A percentile compares a stretch with the other conserved stretches of the same genome.
phyloP scores from a whole-genome alignment of 306 rosid genomes.

The Glycyrrhiza uralensis region DNA sequence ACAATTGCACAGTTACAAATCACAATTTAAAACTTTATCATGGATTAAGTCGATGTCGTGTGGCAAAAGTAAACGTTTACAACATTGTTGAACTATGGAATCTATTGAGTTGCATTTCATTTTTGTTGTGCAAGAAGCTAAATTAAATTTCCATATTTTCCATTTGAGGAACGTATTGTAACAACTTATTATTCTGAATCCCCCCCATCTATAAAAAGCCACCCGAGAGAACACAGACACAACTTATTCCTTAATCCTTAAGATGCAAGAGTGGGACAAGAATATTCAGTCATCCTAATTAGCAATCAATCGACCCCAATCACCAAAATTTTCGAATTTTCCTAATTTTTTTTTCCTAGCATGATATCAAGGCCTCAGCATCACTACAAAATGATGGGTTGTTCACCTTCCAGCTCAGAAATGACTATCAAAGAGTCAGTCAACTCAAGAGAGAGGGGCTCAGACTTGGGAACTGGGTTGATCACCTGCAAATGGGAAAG shows the following conservation, averaged over 20 bases:
- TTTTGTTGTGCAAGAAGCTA: neutral
- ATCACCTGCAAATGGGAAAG: slow-evolving; percentile 61
- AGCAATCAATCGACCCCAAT: slow-evolving; percentile 2
- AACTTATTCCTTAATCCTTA: neutral
- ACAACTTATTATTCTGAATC: neutral
- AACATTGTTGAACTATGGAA: neutral
- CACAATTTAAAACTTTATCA: too few relatives aligned
- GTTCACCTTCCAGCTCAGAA: slow-evolving; percentile 94
- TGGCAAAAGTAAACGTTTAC: too few relatives aligned
- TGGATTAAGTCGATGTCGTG: too few relatives aligned
- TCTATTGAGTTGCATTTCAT: neutral
- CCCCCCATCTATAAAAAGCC: neutral
- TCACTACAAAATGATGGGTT: slow-evolving; percentile 44
- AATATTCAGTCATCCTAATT: slow-evolving; percentile 7
- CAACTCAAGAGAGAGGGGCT: slow-evolving; percentile 72
- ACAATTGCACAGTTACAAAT: too few relatives aligned
- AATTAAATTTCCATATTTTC: neutral
- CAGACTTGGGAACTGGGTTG: slow-evolving; percentile 79
- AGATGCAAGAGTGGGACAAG: neutral
- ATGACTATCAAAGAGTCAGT: slow-evolving; percentile 85
- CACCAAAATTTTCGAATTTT: neutral
- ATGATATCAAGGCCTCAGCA: slow-evolving; percentile 1
- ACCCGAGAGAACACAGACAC: neutral
- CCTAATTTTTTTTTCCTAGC: neutral
- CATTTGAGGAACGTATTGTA: neutral